Evolutionary conservation across 2,329 filamentous ascomycete genomes (phyloP), one percentile per base, ranked within the genome.

Genomic region (Epichloe coenophiala): DNA sequence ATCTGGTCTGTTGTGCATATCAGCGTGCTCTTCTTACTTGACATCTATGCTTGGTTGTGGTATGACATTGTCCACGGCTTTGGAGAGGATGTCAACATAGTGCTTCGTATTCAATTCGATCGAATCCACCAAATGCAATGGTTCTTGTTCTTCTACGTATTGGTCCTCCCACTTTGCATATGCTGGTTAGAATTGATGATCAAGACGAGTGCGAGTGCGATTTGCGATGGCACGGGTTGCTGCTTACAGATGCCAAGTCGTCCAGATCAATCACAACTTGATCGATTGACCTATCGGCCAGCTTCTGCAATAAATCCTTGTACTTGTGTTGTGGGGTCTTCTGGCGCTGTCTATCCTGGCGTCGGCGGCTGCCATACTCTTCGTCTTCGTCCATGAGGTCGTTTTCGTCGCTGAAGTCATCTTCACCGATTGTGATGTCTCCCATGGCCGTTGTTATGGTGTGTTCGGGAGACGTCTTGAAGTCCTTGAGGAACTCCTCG

Each of bases 101-200:
- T 95, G 93, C 62, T 93, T 86, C 15, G 93, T 88, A 68, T 98
- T 98, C 58, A 76, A 78, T 70, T 93, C 87, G 60, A 98, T 86
- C 1, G 86, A 94, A 45, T 86, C 78, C 19, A 95, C 84, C 46
- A 97, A 73, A 58, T 84, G 81, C 55, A 86, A 13, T 5, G 40
- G 67, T 5, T 83, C 81, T 45, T 84, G 68, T 5, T 83, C 81
- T 45, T 84, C 81, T 49, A 81, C 80, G 21, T 82, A 68, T 31
- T 81, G 75, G 56, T 81, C 76, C 66, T 96, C 90, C 69, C 84
- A 97, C 83, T 91, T 39, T n/a, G 33, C n/a, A 19, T 6, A 23
- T 21, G 3, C 2, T 38, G n/a, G 38, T 41, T 5, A 27, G 35
- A 23, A 41, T 23, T 17, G 21, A 31, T 21, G 19, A n/a, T 21